Conservation (phyloP, 169 alveolate genomes). For the Plasmodium malariae region DNA sequence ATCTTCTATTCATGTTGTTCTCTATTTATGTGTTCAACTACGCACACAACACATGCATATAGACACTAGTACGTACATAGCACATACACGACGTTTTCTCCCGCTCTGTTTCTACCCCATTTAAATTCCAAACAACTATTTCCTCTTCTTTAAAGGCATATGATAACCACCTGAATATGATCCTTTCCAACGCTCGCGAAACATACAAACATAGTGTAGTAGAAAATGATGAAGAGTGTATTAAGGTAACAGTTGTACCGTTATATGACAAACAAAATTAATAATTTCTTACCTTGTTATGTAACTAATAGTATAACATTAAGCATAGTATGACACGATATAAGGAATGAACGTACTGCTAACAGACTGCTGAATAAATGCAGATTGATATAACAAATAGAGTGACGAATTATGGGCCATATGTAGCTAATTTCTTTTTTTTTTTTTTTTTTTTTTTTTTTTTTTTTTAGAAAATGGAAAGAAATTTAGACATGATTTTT, state of each 20-base stretch:
- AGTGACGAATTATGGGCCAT: too few relatives aligned
- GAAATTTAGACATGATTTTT: constrained; percentile 88
- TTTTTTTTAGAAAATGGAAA: constrained; percentile 79
- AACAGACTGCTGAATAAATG: too few relatives aligned
- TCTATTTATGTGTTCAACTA: too few relatives aligned
- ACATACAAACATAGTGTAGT: constrained; percentile 67
- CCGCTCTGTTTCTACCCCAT: too few relatives aligned
- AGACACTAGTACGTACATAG: not conserved
- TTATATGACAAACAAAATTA: too few relatives aligned
- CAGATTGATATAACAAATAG: too few relatives aligned
- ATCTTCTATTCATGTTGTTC: too few relatives aligned
- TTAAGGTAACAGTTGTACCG: constrained; percentile 78
- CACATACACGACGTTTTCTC: not conserved
- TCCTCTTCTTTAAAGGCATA: constrained; percentile 85
- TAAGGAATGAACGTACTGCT: too few relatives aligned
- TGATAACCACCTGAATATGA: constrained; percentile 94
- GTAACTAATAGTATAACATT: too few relatives aligned
- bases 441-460: constrained; percentile 1
- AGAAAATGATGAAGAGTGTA: constrained; percentile 57
- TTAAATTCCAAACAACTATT: not conserved
- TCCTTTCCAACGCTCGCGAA: constrained; percentile 92
- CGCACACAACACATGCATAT: constrained; percentile 3
- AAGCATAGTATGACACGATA: too few relatives aligned
- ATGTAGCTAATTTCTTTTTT: too few relatives aligned
- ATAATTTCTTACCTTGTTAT: too few relatives aligned